Base-by-base conservation (phyloP, 2,329 filamentous ascomycete species). In the Botrytis sinoallii region DNA sequence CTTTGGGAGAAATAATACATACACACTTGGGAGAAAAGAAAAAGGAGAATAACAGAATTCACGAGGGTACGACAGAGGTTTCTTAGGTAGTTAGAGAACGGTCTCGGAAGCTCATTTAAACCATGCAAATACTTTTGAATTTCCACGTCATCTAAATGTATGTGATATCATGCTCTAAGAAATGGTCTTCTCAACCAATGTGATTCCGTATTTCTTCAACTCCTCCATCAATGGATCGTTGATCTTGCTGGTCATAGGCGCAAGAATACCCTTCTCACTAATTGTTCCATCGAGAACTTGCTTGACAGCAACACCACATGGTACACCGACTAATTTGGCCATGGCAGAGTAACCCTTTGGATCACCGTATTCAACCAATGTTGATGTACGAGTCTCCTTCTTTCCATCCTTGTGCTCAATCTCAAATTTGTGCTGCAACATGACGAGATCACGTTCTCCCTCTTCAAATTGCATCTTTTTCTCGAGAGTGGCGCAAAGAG, bases 381-480 rank as follows among this genome's bases (percentile, higher is more conserved):
- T 97, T 60, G 91, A 93, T 38, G 93, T 95, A 76, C 91, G 87
- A 63, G 90, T 94, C 85, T 97, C 90, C 82, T 88, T 89, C 81
- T 85, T 88, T 79, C 94, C 94, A 81, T 96, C 92, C 84, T 91
- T 90, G 84, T 92, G 86, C 86, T 96, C 92, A 78, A 97, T 93
- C 82, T 91, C 90, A 82, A 97, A 97, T 85, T 90, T 91, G 86
- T 93, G 92, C 85, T 94, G 92, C 46, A 94, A 63, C 84, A 92
- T 89, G 77, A 96, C 92, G 77, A 97, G 86, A 83, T 97, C 94
- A 74, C 94, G 91, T 89, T 97, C 94, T 75, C 88, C 91, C 79
- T 92, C 86, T 80, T 89, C 92, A 83, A 91, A 97, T 83, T 93
- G 89, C 93, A 97, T 97, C 90, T 97, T 97, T 86, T 93, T 85